Base-by-base conservation (phyloP, 1,284 basidiomycete species). In the Heterobasidion occidentale region DNA sequence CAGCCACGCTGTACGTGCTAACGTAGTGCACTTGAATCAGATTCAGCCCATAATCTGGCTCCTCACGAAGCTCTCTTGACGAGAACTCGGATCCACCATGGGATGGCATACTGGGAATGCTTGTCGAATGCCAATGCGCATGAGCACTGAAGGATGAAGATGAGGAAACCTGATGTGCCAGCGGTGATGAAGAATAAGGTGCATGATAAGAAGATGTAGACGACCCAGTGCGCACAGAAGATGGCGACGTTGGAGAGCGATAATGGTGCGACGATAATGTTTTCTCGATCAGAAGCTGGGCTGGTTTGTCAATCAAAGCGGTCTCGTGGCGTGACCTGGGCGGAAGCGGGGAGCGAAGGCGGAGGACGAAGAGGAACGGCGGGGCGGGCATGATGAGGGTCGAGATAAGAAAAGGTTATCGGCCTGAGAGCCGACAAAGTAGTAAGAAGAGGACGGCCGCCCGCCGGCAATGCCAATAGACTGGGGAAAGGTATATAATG, bases 381-480 rank as follows among this genome's bases (percentile, higher is more conserved):
- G 0, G 92, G 83, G 7, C 94, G 83, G 0, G 93, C 81, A 65
- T 96, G 86, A 68, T 98, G 96, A 0, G 96, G 96, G 70, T 99
- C 96, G 52, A 98, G 88, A 68, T 98, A 99, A 71, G 98, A 19
- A 96, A 7, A 97, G 77, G 54, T 84, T 89, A 62, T 94, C 88
- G 3, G 86, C 89, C 68, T 98, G 96, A 0, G 86, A 82, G 12
- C 94, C 96, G 53, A 98, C 90, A 69, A 99, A 99, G 73, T 98
- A 99, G 70, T 98, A 98, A 0, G 94, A 98, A 0, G 93, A 96
- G 20, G 90, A 90, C 0, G 96, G 96, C 34, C 95, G 81, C 2
- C 96, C 96, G 49, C 96, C 96, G 0, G 95, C 93, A 59, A 98
- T 98, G 48, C 96, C 96, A 45, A 98, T 90, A 2, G 89, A 93